Percentiles rank a stretch among this genome's conserved stretches.
Evolutionary conservation across 768 basidiomycete species (phyloP).

Genomic region (Naganishia friedmannii): DNA sequence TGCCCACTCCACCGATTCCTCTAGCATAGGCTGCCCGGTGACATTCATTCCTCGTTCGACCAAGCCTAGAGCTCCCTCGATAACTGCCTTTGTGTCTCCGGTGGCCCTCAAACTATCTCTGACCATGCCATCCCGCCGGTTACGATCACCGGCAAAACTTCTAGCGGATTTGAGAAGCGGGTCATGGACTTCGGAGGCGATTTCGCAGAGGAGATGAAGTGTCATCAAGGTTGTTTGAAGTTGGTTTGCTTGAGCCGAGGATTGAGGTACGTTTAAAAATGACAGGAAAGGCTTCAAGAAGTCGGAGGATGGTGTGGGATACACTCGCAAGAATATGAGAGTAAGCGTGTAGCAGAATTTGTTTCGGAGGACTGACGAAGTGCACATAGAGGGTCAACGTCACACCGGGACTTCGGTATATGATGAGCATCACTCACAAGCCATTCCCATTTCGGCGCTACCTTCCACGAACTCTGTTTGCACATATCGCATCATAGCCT

Average conservation of each 20-base stretch:
- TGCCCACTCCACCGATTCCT: constrained; percentile 86
- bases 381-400: constrained; percentile 17
- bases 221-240: constrained; percentile 67
- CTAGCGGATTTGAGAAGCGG: constrained; percentile 86
- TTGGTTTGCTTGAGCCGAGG: constrained; percentile 52
- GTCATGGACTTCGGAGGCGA: constrained; percentile 96
- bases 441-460: constrained; percentile 71
- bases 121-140: constrained; percentile 76
- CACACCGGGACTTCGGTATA: constrained; percentile 13
- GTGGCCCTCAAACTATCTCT: constrained; percentile 81
- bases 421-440: constrained; percentile 63
- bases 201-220: constrained; percentile 87
- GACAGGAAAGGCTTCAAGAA: constrained; percentile 48
- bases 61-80: constrained; percentile 79
- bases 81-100: constrained; percentile 81
- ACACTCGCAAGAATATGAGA: constrained; percentile 49
- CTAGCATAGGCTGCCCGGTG: constrained; percentile 57
- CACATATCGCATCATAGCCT: constrained; percentile 75
- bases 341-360: constrained; percentile 57
- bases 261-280: constrained; percentile 33
- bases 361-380: constrained; percentile 73
- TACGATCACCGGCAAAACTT: constrained; percentile 65
- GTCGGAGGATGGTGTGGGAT: constrained; percentile 42
- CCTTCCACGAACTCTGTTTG: constrained; percentile 85
- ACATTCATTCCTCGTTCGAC: constrained; percentile 59